Evolutionary conservation across 108 stramenopile genomes (phyloP).

Genomic region (Aurantiochytrium sp.): DNA sequence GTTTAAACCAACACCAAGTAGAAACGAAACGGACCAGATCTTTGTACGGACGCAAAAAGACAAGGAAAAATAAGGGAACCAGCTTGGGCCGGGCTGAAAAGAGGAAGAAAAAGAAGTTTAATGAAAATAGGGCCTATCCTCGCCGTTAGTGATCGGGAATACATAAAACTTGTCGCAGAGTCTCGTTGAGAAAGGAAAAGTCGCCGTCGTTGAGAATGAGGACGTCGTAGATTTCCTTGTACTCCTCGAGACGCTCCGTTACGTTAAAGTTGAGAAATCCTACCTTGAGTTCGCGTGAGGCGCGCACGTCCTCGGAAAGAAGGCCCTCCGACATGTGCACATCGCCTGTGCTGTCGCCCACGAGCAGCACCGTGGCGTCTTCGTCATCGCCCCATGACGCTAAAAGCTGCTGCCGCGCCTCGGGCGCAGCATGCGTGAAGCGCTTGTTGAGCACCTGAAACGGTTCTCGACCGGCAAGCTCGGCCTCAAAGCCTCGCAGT

Average conservation of each 20-base stretch:
- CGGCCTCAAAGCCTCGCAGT: neutral
- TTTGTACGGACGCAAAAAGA: no score
- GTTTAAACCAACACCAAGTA: no score
- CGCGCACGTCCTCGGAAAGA: neutral
- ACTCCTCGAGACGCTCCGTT: neutral
- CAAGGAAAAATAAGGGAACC: no score
- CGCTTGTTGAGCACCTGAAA: conserved; percentile 25
- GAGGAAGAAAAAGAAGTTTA: no score
- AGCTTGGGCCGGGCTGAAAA: no score
- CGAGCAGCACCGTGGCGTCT: neutral
- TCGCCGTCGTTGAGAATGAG: conserved; percentile 12
- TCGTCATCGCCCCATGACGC: neutral
- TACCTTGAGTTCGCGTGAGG: neutral
- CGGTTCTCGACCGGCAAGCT: neutral
- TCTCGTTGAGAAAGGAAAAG: neutral
- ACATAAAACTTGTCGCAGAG: neutral
- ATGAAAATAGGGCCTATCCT: no score
- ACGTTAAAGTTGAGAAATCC: conserved; percentile 25
- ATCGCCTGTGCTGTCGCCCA: conserved; percentile 17
- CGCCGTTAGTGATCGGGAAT: neutral
- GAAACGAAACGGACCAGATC: no score
- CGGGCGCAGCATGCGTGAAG: neutral
- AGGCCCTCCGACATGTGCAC: conserved; percentile 24
- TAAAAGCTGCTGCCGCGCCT: neutral
- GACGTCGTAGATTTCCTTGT: neutral